phyloP scores from a whole-genome alignment of 2,329 filamentous ascomycete species.

The Scleromitrula shiraiana region DNA sequence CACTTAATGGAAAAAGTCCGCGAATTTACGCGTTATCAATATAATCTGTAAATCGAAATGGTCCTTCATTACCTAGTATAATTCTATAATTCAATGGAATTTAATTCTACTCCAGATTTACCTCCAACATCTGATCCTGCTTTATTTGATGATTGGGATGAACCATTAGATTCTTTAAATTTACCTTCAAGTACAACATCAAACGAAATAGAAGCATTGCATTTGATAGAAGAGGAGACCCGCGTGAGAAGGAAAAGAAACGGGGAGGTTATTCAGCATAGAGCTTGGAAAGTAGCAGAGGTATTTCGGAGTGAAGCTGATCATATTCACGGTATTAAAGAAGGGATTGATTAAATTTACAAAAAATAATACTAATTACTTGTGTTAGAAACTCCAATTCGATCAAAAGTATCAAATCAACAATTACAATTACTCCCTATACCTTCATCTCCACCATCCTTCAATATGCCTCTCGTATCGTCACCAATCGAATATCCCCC shows the following conservation, averaged over 20 bases:
- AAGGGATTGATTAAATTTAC: neutral
- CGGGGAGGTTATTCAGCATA: conserved; percentile 43
- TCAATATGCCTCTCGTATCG: conserved; percentile 50
- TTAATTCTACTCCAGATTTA: conserved; percentile 16
- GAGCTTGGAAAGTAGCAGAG: conserved; percentile 39
- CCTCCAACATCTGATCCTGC: conserved; percentile 22
- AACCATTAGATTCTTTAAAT: conserved; percentile 7
- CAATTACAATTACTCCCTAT: conserved; percentile 1
- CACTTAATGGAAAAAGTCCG: too few relatives aligned
- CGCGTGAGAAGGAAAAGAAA: conserved; percentile 34
- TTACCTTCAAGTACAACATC: conserved; percentile 28
- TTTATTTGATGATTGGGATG: conserved; percentile 21
- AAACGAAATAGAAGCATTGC: conserved; percentile 40
- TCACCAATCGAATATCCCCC: conserved; percentile 42
- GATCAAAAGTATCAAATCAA: conserved; percentile 1
- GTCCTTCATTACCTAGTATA: neutral
- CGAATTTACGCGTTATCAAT: too few relatives aligned
- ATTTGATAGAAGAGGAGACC: conserved; percentile 34
- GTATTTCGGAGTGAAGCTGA: conserved; percentile 43
- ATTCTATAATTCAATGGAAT: conserved; percentile 17
- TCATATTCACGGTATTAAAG: conserved; percentile 24
- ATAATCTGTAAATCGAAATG: too few relatives aligned
- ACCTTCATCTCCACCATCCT: conserved; percentile 1
- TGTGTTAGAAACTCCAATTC: neutral
- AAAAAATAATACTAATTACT: neutral